phyloP scores from a whole-genome alignment of 2,329 filamentous ascomycete species.

The Diplodia corticola region DNA sequence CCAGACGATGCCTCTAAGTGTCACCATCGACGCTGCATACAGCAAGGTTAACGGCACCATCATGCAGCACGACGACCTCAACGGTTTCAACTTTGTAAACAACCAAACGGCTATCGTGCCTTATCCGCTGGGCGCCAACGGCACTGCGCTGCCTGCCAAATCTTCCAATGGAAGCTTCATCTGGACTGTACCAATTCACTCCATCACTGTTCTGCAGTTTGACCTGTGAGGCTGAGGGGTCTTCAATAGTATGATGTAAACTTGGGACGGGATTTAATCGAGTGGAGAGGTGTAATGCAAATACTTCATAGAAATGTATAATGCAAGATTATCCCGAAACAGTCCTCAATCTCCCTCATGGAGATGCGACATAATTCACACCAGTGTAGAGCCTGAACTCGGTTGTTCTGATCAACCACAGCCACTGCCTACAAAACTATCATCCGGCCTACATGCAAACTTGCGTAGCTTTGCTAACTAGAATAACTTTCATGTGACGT shows the following conservation, averaged over 20 bases:
- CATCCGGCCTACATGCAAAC: too few relatives aligned
- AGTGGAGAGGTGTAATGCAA: neutral
- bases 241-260: neutral
- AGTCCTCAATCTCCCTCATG: fast-evolving
- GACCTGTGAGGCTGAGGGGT: neutral
- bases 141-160: conserved; percentile 12
- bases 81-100: conserved; percentile 31
- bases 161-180: conserved; percentile 25
- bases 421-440: too few relatives aligned
- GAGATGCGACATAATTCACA: neutral
- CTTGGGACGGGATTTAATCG: neutral
- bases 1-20: conserved; percentile 27
- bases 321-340: neutral
- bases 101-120: conserved; percentile 31
- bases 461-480: too few relatives aligned
- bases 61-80: conserved; percentile 27
- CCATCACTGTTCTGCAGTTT: conserved; percentile 33
- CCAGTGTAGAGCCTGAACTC: too few relatives aligned
- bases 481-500: too few relatives aligned
- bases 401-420: too few relatives aligned
- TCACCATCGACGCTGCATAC: conserved; percentile 28
- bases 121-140: conserved; percentile 23
- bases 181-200: conserved; percentile 30
- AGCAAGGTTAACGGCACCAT: conserved; percentile 32
- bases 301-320: neutral